Base-by-base conservation (phyloP, 2,329 filamentous ascomycete species). In the Clonostachys rhizophaga region DNA sequence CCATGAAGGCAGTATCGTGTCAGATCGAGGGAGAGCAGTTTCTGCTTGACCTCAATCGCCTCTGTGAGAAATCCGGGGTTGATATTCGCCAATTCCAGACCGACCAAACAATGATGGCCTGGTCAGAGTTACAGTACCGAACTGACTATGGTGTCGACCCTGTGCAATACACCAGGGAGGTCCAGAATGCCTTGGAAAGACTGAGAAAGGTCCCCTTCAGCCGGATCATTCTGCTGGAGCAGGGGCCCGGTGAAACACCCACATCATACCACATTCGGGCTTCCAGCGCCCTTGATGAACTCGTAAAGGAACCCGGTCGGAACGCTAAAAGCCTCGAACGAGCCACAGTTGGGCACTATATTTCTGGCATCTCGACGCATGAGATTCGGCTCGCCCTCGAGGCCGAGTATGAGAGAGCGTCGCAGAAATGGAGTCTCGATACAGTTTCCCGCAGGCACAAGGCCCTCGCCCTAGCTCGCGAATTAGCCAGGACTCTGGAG, bases 21-120 rank as follows among this genome's bases (percentile, higher is more conserved):
- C 77, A 83, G 52, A 61, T 72, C 3, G 81, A 85, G 54, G 81
- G 81, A 8, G 81, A 84, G 55, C 64, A 66, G 17, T 58, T 82
- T 18, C 64, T 75, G 2, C 68, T 30, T 30, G 24, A 30, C 75
- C 57, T 55, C 67, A 4, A 79, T 70, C 24, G 69, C 70, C 75
- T 17, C 57, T 51, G 33, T 49, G 47, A 45, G n/a, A 37, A 5
- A 6, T 45, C 10, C 9, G 24, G 24, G 8, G 24, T 30, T 10
- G 24, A 30, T 30, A 30, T 30, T 30, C 24, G 24, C 24, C 24
- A 59, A 6, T 42, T 51, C 6, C 51, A 71, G 7, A 64, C 63
- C 8, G 58, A 66, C 20, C 61, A 56, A 30, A 50, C 60, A 2
- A 54, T 83, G 13, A 58, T 61, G 17, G 50, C 58, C 2, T 85